Evolutionary conservation across 129 eudicot species (phyloP).

Genomic region (Flaveria trinervia): DNA sequence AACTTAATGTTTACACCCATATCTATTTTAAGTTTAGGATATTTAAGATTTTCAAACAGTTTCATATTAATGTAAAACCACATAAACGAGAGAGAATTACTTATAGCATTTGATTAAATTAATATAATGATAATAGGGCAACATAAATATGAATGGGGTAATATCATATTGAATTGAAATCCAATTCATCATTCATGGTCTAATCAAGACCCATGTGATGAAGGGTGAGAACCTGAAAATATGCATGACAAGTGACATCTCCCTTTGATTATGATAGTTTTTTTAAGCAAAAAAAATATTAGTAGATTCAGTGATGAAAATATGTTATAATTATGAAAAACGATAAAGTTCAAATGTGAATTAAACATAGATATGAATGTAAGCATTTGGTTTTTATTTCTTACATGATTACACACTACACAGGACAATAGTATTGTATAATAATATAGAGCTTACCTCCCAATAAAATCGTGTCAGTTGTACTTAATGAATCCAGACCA

Average conservation of each 20-base stretch:
- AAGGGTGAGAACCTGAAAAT: background rate
- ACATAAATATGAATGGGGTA: background rate
- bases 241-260: background rate
- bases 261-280: background rate
- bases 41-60: background rate
- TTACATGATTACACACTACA: background rate
- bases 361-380: background rate
- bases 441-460: conserved; percentile 61
- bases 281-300: background rate
- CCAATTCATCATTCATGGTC: background rate
- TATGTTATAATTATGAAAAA: background rate
- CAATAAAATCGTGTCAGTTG: conserved; percentile 59
- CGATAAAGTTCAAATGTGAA: background rate
- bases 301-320: background rate
- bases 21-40: background rate
- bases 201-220: background rate
- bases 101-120: background rate
- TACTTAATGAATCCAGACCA: conserved; percentile 65
- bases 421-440: background rate
- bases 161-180: background rate
- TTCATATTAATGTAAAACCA: background rate
- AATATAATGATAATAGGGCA: too few relatives aligned
- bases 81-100: background rate
- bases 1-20: background rate
- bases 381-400: background rate